Percentiles rank a stretch among this genome's conserved stretches.
phyloP scores from a whole-genome alignment of 2,329 filamentous ascomycete genomes.

The Periconia sp. region DNA sequence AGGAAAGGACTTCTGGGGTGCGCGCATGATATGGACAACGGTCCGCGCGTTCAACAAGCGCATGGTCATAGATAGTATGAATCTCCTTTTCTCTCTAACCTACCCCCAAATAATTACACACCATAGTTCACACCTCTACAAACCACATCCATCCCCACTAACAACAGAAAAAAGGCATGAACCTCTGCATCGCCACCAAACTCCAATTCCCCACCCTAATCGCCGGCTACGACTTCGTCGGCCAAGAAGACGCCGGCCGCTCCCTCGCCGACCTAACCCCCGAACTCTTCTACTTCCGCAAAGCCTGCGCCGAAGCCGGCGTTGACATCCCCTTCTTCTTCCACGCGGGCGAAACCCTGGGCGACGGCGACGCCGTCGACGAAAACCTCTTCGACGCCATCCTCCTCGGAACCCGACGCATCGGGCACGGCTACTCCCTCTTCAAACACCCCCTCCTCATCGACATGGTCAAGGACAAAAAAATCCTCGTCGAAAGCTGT shows the following conservation, averaged over 20 bases:
- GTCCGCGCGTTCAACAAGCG: constrained; percentile 66
- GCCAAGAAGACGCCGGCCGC: constrained; percentile 79
- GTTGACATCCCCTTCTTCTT: constrained; percentile 93
- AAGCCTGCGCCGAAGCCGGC: constrained; percentile 74
- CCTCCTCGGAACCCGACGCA: constrained; percentile 80
- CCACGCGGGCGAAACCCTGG: constrained; percentile 87
- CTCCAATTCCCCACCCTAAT: constrained; percentile 75
- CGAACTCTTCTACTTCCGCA: constrained; percentile 90
- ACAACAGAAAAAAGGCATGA: constrained; percentile 62
- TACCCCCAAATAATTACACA: background rate
- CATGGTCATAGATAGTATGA: constrained; percentile 64
- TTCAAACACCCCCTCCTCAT: constrained; percentile 90
- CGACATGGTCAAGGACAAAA: constrained; percentile 84
- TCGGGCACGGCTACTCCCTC: constrained; percentile 85
- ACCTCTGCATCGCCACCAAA: constrained; percentile 82
- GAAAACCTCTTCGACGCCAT: constrained; percentile 88
- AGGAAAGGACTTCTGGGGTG: constrained; percentile 79
- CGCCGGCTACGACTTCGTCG: constrained; percentile 86
- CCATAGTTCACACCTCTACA: background rate
- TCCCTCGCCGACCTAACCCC: constrained; percentile 76
- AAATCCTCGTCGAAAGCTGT: constrained; percentile 85
- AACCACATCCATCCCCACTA: background rate
- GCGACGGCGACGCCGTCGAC: constrained; percentile 75
- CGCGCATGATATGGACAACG: constrained; percentile 81
- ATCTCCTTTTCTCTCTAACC: background rate